These are phyloP conservation scores for Chlamydomonas sphaeroides DNA, from an alignment of 139 green algal species.

Conservation along the genomic window DNA sequence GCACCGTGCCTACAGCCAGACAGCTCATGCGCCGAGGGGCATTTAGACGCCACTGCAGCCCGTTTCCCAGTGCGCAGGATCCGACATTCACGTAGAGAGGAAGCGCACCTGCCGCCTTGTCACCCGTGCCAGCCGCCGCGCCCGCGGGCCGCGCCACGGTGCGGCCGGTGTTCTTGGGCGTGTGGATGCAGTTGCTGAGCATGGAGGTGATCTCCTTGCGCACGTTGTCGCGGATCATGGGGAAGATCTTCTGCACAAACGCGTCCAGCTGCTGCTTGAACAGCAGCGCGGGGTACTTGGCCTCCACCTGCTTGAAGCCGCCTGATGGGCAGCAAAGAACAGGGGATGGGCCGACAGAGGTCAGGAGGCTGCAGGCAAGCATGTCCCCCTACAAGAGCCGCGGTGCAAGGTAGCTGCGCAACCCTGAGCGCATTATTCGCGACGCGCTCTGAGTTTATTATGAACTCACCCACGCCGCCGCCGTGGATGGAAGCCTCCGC, in stretches of 20 bases:
- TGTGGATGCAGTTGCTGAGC: slow-evolving; percentile 89
- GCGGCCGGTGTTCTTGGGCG: slow-evolving; percentile 59
- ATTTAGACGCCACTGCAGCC: too few relatives aligned
- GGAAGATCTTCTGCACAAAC: slow-evolving; percentile 98
- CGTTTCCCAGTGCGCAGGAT: too few relatives aligned
- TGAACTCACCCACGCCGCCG: slow-evolving; percentile 74
- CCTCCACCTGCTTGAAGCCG: slow-evolving; percentile 89
- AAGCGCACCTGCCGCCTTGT: neutral
- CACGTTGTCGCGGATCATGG: slow-evolving; percentile 97
- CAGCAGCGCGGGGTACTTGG: slow-evolving; percentile 98
- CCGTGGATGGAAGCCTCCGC: slow-evolving; percentile 87
- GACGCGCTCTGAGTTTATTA: too few relatives aligned
- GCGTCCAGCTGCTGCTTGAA: slow-evolving; percentile 99
- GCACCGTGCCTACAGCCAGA: too few relatives aligned
- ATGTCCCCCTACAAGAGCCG: too few relatives aligned
- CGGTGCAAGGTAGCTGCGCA: too few relatives aligned
- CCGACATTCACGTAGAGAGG: too few relatives aligned
- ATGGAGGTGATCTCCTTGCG: slow-evolving; percentile 93
- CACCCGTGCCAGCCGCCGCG: neutral
- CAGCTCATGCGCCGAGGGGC: too few relatives aligned
- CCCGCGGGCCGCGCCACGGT: neutral
- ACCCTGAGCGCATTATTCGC: too few relatives aligned
- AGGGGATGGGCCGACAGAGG: neutral
- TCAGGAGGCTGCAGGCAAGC: too few relatives aligned
- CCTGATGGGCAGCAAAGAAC: slow-evolving; percentile 43